Base-by-base conservation (phyloP, 2,329 filamentous ascomycete species). In the Botryotinia convoluta region DNA sequence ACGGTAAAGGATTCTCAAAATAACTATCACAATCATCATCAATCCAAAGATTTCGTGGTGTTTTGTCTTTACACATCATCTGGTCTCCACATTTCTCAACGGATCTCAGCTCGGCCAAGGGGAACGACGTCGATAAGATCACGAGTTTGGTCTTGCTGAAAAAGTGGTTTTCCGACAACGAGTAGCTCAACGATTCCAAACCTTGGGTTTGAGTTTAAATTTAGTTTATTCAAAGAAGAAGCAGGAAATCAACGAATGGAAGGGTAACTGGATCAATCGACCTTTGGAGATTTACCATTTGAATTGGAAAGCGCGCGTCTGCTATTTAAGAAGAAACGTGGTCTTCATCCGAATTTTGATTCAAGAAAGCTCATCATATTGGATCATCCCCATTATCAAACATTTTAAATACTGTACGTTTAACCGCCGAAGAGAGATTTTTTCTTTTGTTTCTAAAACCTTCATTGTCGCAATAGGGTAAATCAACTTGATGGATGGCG, bases 401-500 rank as follows among this genome's bases (percentile, higher is more conserved):
- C 20, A 45, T 8, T 72, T 51, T 37, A n/a, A 45, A 59, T 57
- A 60, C 64, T 63, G 70, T 72, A 72, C 70, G 62, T 72, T 68
- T 45, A 60, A 67, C 62, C 61, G 51, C 42, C 70, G 62, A 72
- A 72, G 29, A 72, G 18, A 72, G 8, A 67, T 20, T 42, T 60
- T 45, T 63, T 68, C 29, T 20, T 57, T 72, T 26, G 35, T 60
- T 65, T 64, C 54, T 64, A 63, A 57, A 67, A 67, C 37, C n/a
- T 68, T 37, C 48, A 68, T n/a, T 57, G 48, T 72, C 54, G 62
- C 62, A 39, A 48, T 45, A 68, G 60, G 62, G 48, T 67, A 59
- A 62, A 45, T 59, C 48, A 45, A 61, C 51, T 73, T 73, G 42
- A 35, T 42, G 74, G 70, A 76, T 71, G 63, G 65, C 73, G 62